These are phyloP conservation scores for Fusarium praegraminearum DNA, from an alignment of 2,329 filamentous ascomycete species.

Conservation along the genomic window DNA sequence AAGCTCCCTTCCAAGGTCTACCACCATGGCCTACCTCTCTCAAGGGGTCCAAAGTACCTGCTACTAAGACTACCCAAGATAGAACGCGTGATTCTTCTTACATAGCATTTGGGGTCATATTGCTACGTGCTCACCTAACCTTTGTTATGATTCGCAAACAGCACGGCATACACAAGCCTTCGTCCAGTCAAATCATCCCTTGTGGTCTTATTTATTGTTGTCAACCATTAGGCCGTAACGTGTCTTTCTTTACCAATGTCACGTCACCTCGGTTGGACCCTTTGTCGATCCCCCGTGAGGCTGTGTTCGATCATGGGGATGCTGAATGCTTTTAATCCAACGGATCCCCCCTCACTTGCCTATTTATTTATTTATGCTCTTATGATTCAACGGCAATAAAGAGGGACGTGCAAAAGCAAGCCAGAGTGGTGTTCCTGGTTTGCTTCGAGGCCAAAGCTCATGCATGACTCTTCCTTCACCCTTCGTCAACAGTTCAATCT, in stretches of 20 bases:
- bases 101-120: not conserved
- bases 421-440: not conserved
- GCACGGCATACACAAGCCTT: not conserved
- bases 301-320: slow-evolving; percentile 29
- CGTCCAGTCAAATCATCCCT: slow-evolving; percentile 13
- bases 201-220: not conserved
- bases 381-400: not conserved
- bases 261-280: slow-evolving; percentile 30
- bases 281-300: slow-evolving; percentile 35
- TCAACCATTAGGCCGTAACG: slow-evolving; percentile 9
- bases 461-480: not conserved
- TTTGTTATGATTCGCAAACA: not conserved
- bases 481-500: not conserved
- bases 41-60: slow-evolving; percentile 7
- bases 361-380: not conserved
- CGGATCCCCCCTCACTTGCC: not conserved
- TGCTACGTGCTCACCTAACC: not conserved
- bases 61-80: too few relatives aligned
- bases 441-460: not conserved
- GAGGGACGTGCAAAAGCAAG: not conserved
- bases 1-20: slow-evolving; percentile 7
- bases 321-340: slow-evolving; percentile 16
- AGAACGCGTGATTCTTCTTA: slow-evolving; percentile 13
- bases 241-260: slow-evolving; percentile 22
- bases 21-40: not conserved